These are phyloP conservation scores for Diutina scorzettiae DNA, from an alignment of 1,139 yeast species.

Conservation along the genomic window DNA sequence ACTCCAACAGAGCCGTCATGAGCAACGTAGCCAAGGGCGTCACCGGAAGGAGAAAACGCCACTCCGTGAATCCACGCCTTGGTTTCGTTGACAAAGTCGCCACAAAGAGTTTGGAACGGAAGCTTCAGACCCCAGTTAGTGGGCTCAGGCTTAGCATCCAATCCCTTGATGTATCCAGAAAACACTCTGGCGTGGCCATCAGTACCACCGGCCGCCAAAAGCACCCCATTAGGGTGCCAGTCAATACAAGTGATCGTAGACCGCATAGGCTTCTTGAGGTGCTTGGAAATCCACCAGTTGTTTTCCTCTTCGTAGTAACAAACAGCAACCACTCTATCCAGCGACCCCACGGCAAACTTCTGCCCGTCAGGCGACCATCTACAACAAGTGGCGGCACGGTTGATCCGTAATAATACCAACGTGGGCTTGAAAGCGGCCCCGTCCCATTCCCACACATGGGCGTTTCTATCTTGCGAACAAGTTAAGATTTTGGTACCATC, in stretches of 20 bases:
- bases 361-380: conserved; percentile 89
- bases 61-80: conserved; percentile 94
- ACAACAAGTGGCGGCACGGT: conserved; percentile 88
- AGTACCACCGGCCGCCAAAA: conserved; percentile 85
- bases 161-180: conserved; percentile 83
- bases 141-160: conserved; percentile 74
- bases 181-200: conserved; percentile 93
- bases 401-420: conserved; percentile 80
- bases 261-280: conserved; percentile 83
- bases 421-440: conserved; percentile 59
- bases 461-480: conserved; percentile 96
- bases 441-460: conserved; percentile 83
- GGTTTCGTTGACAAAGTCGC: conserved; percentile 64
- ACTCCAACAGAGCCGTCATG: conserved; percentile 71
- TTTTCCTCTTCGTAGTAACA: conserved; percentile 94
- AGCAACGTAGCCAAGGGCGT: conserved; percentile 65
- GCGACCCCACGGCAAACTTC: conserved; percentile 95
- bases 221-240: conserved; percentile 93
- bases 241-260: conserved; percentile 76
- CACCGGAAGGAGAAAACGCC: conserved; percentile 54
- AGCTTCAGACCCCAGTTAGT: conserved; percentile 89
- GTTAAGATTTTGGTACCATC: conserved; percentile 83
- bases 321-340: conserved; percentile 87
- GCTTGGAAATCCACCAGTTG: conserved; percentile 99
- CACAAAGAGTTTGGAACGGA: conserved; percentile 90